Conservation (phyloP, 495 filamentous ascomycete genomes). For the Mycothermus thermophilus region DNA sequence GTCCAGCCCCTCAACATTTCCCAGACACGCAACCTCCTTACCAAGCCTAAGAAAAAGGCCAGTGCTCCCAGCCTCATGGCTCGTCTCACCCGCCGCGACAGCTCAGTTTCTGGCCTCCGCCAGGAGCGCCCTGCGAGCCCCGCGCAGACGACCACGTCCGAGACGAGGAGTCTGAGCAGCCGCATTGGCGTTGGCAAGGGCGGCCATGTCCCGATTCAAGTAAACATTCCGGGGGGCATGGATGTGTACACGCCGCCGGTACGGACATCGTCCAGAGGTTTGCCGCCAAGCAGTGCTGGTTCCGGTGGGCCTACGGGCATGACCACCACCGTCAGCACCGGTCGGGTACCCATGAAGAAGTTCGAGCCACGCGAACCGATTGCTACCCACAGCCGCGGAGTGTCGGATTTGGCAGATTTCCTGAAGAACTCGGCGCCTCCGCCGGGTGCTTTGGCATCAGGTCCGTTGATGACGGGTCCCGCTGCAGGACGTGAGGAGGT, state of each 20-base stretch:
- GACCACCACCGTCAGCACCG: not conserved
- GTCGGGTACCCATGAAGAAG: constrained; percentile 35
- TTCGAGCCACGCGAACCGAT: constrained; percentile 39
- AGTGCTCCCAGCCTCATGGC: constrained; percentile 48
- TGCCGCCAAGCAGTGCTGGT: not conserved
- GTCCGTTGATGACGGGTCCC: constrained; percentile 6
- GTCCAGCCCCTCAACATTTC: constrained; percentile 24
- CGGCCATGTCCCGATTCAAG: constrained; percentile 35
- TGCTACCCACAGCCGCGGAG: constrained; percentile 29
- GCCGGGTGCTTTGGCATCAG: constrained; percentile 4
- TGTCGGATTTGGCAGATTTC: constrained; percentile 68
- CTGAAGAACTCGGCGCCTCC: constrained; percentile 66
- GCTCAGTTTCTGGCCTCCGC: constrained; percentile 2
- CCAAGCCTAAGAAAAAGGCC: constrained; percentile 44
- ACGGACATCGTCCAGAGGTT: constrained; percentile 3
- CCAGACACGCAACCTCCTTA: constrained; percentile 6
- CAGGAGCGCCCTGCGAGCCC: constrained; percentile 5
- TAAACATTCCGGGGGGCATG: constrained; percentile 22
- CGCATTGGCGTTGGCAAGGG: constrained; percentile 15
- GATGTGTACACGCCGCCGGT: constrained; percentile 15
- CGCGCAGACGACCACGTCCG: constrained; percentile 4
- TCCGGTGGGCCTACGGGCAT: not conserved
- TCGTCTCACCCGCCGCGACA: constrained; percentile 39
- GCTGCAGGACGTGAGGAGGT: constrained; percentile 2
- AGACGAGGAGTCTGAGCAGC: constrained; percentile 20